phyloP scores from a whole-genome alignment of 306 rosid genomes.

The Lathyrus aphaca region DNA sequence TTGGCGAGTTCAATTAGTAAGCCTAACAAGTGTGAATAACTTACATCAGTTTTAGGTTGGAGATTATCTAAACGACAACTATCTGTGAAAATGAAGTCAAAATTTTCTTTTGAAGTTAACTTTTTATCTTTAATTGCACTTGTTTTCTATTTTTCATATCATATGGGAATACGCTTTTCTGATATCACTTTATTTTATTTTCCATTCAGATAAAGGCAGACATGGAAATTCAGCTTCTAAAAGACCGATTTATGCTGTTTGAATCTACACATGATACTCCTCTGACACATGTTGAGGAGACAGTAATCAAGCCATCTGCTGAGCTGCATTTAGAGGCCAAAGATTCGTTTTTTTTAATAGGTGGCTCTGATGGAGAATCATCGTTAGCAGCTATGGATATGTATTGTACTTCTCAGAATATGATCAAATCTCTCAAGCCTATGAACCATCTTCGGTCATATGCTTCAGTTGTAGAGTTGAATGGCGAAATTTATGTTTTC shows the following conservation, averaged over 20 bases:
- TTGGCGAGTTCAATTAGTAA: conserved; percentile 20
- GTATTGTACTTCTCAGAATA: conserved; percentile 62
- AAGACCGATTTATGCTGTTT: conserved; percentile 38
- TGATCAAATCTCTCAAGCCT: conserved; percentile 57
- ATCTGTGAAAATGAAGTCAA: not conserved
- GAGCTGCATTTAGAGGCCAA: conserved; percentile 52
- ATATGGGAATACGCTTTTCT: not conserved
- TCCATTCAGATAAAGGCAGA: conserved; percentile 59
- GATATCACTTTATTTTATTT: conserved; percentile 31
- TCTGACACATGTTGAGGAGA: conserved; percentile 40
- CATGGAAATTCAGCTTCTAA: conserved; percentile 63
- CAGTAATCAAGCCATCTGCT: conserved; percentile 38
- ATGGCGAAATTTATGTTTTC: conserved; percentile 63
- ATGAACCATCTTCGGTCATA: conserved; percentile 70
- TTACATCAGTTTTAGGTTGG: conserved; percentile 10
- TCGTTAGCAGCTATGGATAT: conserved; percentile 57
- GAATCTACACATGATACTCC: conserved; percentile 51
- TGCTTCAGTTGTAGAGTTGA: conserved; percentile 63
- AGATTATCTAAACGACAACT: conserved; percentile 13
- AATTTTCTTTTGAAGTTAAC: conserved; percentile 19
- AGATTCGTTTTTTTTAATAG: conserved; percentile 68
- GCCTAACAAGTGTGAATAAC: conserved; percentile 27
- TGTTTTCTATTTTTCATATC: conserved; percentile 13
- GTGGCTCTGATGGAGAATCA: conserved; percentile 72
- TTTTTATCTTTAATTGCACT: conserved; percentile 16